Evolutionary conservation across 805 yeast genomes (phyloP).

Genomic region (Suhomyces vadensis): DNA sequence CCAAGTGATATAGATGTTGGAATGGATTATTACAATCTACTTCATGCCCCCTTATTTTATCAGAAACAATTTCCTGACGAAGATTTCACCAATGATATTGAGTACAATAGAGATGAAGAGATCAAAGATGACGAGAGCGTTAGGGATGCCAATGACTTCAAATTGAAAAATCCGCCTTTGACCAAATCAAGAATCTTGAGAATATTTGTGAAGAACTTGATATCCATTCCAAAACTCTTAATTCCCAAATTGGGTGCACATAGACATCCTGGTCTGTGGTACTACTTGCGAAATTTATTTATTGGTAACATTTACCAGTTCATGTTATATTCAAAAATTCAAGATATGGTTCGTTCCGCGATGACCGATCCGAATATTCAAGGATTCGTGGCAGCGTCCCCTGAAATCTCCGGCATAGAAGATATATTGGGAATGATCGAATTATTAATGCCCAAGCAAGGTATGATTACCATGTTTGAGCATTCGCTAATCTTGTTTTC

Average conservation of each 20-base stretch:
- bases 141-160: conserved; percentile 16
- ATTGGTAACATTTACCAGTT: conserved; percentile 32
- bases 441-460: conserved; percentile 13
- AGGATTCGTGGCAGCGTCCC: background rate
- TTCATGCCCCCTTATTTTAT: conserved; percentile 29
- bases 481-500: conserved; percentile 31
- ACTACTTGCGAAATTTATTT: conserved; percentile 33
- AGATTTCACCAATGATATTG: conserved; percentile 30
- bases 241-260: conserved; percentile 38
- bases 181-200: conserved; percentile 28
- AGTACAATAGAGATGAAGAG: conserved; percentile 14
- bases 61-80: conserved; percentile 32
- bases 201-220: conserved; percentile 28
- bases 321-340: conserved; percentile 30
- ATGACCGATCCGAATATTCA: conserved; percentile 11
- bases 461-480: conserved; percentile 21
- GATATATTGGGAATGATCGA: conserved; percentile 15
- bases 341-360: conserved; percentile 20
- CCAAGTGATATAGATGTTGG: conserved; percentile 16
- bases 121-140: background rate
- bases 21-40: conserved; percentile 19
- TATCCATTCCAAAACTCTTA: conserved; percentile 33
- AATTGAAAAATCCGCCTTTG: conserved; percentile 20
- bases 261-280: conserved; percentile 45
- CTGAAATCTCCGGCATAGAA: conserved; percentile 1